These are phyloP conservation scores for Candida ortonii DNA, from an alignment of 805 yeast species.

Conservation along the genomic window DNA sequence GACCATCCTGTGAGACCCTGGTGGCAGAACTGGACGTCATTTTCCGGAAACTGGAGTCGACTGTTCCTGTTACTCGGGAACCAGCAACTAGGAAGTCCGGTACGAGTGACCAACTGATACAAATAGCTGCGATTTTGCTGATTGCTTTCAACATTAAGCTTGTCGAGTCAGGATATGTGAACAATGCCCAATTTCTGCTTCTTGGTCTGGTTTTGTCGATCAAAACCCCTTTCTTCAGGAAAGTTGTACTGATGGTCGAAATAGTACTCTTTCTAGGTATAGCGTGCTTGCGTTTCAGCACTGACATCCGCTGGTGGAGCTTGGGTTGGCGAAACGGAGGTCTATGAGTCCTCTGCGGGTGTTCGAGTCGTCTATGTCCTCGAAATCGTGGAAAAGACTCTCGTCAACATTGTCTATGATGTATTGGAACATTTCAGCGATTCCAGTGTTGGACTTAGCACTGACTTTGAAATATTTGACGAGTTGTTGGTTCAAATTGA, in stretches of 20 bases:
- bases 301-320: slow-evolving; percentile 17
- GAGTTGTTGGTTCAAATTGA: slow-evolving; percentile 21
- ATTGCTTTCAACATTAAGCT: slow-evolving; percentile 2
- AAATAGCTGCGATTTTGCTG: background rate
- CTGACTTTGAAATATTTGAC: slow-evolving; percentile 47
- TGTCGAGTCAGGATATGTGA: background rate
- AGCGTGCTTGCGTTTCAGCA: slow-evolving; percentile 21
- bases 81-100: no score
- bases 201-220: slow-evolving; percentile 5
- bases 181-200: slow-evolving; percentile 9
- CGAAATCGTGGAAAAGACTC: slow-evolving; percentile 24
- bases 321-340: slow-evolving; percentile 15
- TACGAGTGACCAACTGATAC: no score
- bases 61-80: background rate
- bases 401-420: slow-evolving; percentile 30
- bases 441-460: slow-evolving; percentile 69
- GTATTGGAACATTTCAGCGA: slow-evolving; percentile 42
- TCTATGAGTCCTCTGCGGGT: slow-evolving; percentile 24
- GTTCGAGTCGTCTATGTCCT: slow-evolving; percentile 12
- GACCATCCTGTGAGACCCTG: slow-evolving; percentile 46
- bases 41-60: slow-evolving; percentile 3
- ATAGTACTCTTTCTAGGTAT: background rate
- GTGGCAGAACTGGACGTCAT: slow-evolving; percentile 26
- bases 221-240: background rate
- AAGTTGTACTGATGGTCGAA: background rate